Percentiles rank a stretch among this genome's conserved stretches.
These are phyloP conservation scores for Coprinopsis sp. DNA, from an alignment of 768 basidiomycete genomes.

Conservation along the genomic window DNA sequence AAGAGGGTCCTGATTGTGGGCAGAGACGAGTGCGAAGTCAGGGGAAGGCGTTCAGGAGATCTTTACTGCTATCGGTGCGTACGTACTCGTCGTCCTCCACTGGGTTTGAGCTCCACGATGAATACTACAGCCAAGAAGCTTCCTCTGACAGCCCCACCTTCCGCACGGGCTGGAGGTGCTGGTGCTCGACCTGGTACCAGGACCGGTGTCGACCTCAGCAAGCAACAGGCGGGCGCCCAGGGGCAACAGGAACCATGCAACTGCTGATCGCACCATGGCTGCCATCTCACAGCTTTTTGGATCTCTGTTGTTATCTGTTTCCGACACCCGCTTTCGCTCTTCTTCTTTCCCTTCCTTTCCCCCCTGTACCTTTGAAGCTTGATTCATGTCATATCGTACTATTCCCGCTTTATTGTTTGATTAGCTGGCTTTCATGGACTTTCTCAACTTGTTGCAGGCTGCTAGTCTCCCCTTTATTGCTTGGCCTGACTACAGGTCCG, in stretches of 20 bases:
- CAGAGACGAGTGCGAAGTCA: constrained; percentile 86
- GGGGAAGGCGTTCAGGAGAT: constrained; percentile 84
- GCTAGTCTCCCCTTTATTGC: neutral
- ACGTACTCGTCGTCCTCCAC: constrained; percentile 1
- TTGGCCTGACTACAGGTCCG: neutral
- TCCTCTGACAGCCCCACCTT: constrained; percentile 72
- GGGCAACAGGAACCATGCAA: constrained; percentile 69
- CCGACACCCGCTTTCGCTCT: constrained; percentile 16
- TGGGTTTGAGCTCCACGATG: constrained; percentile 4
- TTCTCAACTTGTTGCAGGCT: neutral
- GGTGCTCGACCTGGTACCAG: constrained; percentile 49
- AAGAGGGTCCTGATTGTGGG: constrained; percentile 92
- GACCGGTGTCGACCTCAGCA: constrained; percentile 80
- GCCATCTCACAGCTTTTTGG: constrained; percentile 15
- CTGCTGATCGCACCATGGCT: constrained; percentile 43
- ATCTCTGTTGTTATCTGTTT: constrained; percentile 10
- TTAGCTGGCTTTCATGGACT: constrained; percentile 1
- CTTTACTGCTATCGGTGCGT: constrained; percentile 79
- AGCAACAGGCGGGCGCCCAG: constrained; percentile 51
- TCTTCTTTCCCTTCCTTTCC: constrained; percentile 23
- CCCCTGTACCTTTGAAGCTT: neutral
- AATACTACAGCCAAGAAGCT: constrained; percentile 70
- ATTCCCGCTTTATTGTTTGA: neutral
- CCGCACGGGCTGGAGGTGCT: constrained; percentile 50
- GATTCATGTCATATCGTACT: constrained; percentile 4